Conservation (phyloP, 768 basidiomycete species). For the Kwoniella bestiolae region DNA sequence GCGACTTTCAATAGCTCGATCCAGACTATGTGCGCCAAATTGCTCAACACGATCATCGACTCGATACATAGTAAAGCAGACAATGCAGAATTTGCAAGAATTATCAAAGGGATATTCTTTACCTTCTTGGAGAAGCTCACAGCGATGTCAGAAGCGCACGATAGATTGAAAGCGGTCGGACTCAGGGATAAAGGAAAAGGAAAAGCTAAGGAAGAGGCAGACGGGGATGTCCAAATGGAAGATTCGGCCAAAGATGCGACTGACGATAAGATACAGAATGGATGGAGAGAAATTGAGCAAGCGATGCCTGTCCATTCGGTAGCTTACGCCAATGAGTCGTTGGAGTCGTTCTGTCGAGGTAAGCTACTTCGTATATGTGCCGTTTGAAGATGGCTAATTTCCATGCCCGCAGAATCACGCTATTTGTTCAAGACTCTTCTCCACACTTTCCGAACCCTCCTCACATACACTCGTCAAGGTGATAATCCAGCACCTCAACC, state of each 20-base stretch:
- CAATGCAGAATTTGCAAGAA: slow-evolving; percentile 67
- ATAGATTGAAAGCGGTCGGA: slow-evolving; percentile 46
- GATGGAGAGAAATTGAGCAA: slow-evolving; percentile 77
- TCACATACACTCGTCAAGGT: slow-evolving; percentile 75
- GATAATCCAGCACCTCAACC: slow-evolving; percentile 68
- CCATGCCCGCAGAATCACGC: slow-evolving; percentile 71
- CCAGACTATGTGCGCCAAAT: slow-evolving; percentile 88
- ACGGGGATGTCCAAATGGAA: slow-evolving; percentile 40
- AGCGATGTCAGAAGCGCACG: slow-evolving; percentile 64
- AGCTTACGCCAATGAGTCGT: slow-evolving; percentile 76
- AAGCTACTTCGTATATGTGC: slow-evolving; percentile 39
- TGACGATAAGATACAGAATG: slow-evolving; percentile 57
- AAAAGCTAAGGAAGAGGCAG: slow-evolving; percentile 43
- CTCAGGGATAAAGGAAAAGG: slow-evolving; percentile 48
- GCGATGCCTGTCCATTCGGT: slow-evolving; percentile 79
- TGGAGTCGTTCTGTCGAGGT: slow-evolving; percentile 79
- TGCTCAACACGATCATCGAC: slow-evolving; percentile 87
- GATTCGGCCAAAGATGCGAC: slow-evolving; percentile 26
- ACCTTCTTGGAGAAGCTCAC: slow-evolving; percentile 83
- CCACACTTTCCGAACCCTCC: slow-evolving; percentile 81
- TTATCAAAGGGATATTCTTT: slow-evolving; percentile 78
- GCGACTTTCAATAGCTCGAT: slow-evolving; percentile 76
- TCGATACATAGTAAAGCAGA: slow-evolving; percentile 77
- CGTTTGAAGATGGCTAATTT: neutral
- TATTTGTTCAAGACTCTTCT: slow-evolving; percentile 84